Evolutionary conservation across 129 eudicot genomes (phyloP).

Genomic region (Artemisia argyi): DNA sequence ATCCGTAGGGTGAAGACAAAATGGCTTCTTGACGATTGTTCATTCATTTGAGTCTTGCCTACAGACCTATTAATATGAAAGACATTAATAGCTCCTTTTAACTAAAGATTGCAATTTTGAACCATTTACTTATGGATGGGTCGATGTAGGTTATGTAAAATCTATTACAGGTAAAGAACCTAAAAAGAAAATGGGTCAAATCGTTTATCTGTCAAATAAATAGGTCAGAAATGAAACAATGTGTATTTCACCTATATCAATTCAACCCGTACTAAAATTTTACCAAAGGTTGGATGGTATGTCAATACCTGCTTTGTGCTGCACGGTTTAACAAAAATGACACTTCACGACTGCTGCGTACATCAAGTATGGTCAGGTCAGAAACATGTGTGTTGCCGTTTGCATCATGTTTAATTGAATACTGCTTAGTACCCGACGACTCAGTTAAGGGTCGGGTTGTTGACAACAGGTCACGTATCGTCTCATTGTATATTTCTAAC

Average conservation of each 20-base stretch:
- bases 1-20: slow-evolving; percentile 94
- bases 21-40: slow-evolving; percentile 97
- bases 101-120: not conserved
- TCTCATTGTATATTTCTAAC: slow-evolving; percentile 94
- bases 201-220: too few relatives aligned
- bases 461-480: slow-evolving; percentile 81
- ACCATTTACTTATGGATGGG: slow-evolving; percentile 1
- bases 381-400: slow-evolving; percentile 89
- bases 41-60: slow-evolving; percentile 98
- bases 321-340: slow-evolving; percentile 86
- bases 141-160: not conserved
- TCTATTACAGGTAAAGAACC: slow-evolving; percentile 12
- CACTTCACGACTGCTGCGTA: slow-evolving; percentile 83
- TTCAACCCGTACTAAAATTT: not conserved
- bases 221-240: too few relatives aligned
- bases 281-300: not conserved
- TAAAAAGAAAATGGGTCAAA: slow-evolving; percentile 4
- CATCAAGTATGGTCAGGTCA: slow-evolving; percentile 81
- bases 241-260: not conserved
- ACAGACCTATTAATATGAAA: slow-evolving; percentile 65
- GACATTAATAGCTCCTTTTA: not conserved
- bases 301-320: slow-evolving; percentile 79
- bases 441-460: slow-evolving; percentile 52
- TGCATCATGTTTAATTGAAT: slow-evolving; percentile 82
- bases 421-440: slow-evolving; percentile 54